Evolutionary conservation across 345 rosid genomes (phyloP).

Genomic region (Theobroma cacao): DNA sequence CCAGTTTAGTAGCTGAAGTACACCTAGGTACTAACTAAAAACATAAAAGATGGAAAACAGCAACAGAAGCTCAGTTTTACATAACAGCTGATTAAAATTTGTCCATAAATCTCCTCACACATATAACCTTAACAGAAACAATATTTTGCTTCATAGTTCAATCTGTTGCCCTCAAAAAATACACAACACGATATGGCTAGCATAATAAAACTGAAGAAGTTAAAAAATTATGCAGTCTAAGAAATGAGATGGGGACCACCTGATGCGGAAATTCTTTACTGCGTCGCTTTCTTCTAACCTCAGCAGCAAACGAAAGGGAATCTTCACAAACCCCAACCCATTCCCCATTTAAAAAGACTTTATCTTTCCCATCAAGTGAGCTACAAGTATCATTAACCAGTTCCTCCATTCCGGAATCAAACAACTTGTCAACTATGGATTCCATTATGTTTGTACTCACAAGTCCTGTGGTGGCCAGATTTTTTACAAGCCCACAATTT

Average conservation of each 20-base stretch:
- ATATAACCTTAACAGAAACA: neutral
- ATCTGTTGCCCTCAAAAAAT: neutral
- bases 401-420: conserved; percentile 67
- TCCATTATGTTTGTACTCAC: conserved; percentile 55
- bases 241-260: conserved; percentile 35
- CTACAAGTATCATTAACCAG: conserved; percentile 52
- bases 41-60: neutral
- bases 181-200: neutral
- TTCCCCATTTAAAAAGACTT: conserved; percentile 82
- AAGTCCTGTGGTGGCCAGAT: conserved; percentile 75
- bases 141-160: neutral
- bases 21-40: neutral
- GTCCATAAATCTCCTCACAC: neutral
- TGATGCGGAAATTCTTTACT: conserved; percentile 56
- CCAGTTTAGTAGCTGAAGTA: neutral
- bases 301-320: conserved; percentile 50
- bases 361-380: conserved; percentile 44
- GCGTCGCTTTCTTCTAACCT: conserved; percentile 58
- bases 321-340: conserved; percentile 82
- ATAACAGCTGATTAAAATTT: neutral
- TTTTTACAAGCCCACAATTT: conserved; percentile 97
- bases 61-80: neutral
- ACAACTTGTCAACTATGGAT: conserved; percentile 40
- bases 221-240: neutral
- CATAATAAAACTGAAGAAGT: neutral